Evolutionary conservation across 2,329 filamentous ascomycete species (phyloP).

Genomic region (Rhynchosporium agropyri): DNA sequence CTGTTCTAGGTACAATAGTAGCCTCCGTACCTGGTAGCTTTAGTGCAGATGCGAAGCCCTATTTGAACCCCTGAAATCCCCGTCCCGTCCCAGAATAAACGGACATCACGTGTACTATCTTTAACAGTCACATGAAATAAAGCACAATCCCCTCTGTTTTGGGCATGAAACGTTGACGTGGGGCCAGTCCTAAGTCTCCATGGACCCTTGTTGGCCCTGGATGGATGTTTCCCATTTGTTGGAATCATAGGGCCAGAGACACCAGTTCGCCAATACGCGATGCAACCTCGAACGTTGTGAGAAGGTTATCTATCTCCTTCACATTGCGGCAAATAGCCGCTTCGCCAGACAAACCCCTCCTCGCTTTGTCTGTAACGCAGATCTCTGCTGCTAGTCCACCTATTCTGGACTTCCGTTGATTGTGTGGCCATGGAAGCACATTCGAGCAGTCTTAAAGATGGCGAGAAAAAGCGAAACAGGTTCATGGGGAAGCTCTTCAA

Average conservation of each 20-base stretch:
- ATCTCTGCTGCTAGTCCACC: slow-evolving; percentile 3
- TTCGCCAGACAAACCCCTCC: slow-evolving; percentile 12
- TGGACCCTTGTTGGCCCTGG: slow-evolving; percentile 16
- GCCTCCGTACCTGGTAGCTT: too few relatives aligned
- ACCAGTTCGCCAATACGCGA: slow-evolving; percentile 7
- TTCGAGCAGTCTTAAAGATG: slow-evolving; percentile 34
- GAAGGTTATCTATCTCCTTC: not conserved
- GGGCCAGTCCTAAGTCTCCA: slow-evolving; percentile 9
- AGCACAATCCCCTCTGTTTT: not conserved
- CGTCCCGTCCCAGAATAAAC: too few relatives aligned
- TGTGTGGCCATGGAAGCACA: slow-evolving; percentile 35
- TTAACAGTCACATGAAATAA: too few relatives aligned
- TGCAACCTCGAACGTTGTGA: slow-evolving; percentile 13
- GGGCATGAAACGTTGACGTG: slow-evolving; percentile 16
- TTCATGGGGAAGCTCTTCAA: slow-evolving; percentile 58
- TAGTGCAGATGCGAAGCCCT: too few relatives aligned
- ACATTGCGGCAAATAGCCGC: slow-evolving; percentile 8
- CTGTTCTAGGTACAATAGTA: too few relatives aligned
- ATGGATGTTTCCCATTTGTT: slow-evolving; percentile 15
- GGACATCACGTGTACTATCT: too few relatives aligned
- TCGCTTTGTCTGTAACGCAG: slow-evolving; percentile 3
- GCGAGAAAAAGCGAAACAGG: slow-evolving; percentile 45
- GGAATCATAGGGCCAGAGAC: slow-evolving; percentile 13
- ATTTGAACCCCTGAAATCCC: too few relatives aligned
- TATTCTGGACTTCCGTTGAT: slow-evolving; percentile 3